phyloP scores from a whole-genome alignment of 306 rosid genomes.

The Quercus variabilis region DNA sequence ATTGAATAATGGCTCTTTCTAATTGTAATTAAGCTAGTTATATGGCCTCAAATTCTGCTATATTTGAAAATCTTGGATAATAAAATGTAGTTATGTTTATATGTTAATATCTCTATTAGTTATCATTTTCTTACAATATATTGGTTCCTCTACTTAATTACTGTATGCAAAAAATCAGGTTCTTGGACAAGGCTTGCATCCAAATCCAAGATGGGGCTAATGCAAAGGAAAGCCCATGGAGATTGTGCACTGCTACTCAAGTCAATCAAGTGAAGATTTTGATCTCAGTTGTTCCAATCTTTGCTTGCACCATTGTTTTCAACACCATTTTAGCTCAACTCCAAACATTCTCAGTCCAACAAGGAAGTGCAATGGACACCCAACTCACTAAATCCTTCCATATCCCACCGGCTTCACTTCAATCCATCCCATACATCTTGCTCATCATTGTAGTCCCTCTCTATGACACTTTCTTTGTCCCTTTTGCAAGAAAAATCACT shows the following conservation, averaged over 20 bases:
- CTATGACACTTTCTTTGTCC: conserved; percentile 78
- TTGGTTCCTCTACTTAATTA: background rate
- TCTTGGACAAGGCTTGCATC: conserved; percentile 88
- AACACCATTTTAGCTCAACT: conserved; percentile 96
- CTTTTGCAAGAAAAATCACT: conserved; percentile 68
- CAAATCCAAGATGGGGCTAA: conserved; percentile 36
- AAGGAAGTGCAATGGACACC: conserved; percentile 83
- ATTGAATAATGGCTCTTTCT: no score
- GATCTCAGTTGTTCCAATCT: conserved; percentile 75
- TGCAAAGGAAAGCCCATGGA: conserved; percentile 75
- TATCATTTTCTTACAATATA: background rate
- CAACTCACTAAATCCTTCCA: conserved; percentile 56
- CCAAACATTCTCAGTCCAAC: conserved; percentile 96
- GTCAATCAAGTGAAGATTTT: conserved; percentile 78
- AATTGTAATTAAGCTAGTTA: no score
- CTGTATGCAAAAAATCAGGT: conserved; percentile 36
- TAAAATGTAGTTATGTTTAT: background rate
- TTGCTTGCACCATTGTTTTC: conserved; percentile 95
- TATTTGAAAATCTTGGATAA: background rate
- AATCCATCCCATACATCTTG: conserved; percentile 81
- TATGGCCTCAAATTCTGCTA: background rate
- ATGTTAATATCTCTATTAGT: background rate
- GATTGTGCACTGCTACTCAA: conserved; percentile 64
- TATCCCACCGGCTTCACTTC: conserved; percentile 94
- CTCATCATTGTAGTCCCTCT: conserved; percentile 78